Base-by-base conservation (phyloP, 306 rosid genomes). In the Cyclanthera cordifolia region DNA sequence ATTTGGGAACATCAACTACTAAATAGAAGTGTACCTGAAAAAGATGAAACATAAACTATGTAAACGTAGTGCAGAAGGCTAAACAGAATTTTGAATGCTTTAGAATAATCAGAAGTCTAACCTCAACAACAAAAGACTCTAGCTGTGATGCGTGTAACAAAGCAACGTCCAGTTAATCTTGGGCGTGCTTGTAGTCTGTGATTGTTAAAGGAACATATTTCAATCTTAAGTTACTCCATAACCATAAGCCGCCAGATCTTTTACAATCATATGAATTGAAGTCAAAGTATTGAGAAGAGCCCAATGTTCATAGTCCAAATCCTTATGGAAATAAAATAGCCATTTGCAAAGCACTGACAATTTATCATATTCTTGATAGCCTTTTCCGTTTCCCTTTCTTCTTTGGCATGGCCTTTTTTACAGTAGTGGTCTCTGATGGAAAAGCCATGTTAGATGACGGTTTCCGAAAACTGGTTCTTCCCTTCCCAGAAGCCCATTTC, bases 401-500 rank as follows among this genome's bases (percentile, higher is more conserved):
- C 47, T 73, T 74, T 21, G 68, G 72, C 53, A 59, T 74, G 43
- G 43, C 71, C 68, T 53, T 76, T 75, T 73, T 79, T 59, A 80
- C 48, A 73, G 43, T 73, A 46, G 51, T 53, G 53, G 71, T 67
- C 74, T 76, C 21, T 3, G 81, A 67, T 67, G 79, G 79, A 78
- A 67, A 69, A 59, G 84, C 70, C 59, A 58, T 19, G 30, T 57
- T 13, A 67, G 81, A 72, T 17, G 89, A 80, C 39, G 79, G 87
- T 80, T 78, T 90, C 72, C 90, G 80, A 23, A 60, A 76, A 55
- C 66, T 68, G 41, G 87, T 82, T 77, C 88, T 87, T 43, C 76
- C 68, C 74, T 79, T 85, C 79, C 79, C 81, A 13, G 83, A 79
- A 47, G 73, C 79, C 90, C 94, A 87, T 78, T 82, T 80, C 83